A percentile compares a stretch with the other conserved stretches of the same genome.
These are phyloP conservation scores for Inonotus hispidus DNA, from an alignment of 1,284 basidiomycete species.

Conservation along the genomic window DNA sequence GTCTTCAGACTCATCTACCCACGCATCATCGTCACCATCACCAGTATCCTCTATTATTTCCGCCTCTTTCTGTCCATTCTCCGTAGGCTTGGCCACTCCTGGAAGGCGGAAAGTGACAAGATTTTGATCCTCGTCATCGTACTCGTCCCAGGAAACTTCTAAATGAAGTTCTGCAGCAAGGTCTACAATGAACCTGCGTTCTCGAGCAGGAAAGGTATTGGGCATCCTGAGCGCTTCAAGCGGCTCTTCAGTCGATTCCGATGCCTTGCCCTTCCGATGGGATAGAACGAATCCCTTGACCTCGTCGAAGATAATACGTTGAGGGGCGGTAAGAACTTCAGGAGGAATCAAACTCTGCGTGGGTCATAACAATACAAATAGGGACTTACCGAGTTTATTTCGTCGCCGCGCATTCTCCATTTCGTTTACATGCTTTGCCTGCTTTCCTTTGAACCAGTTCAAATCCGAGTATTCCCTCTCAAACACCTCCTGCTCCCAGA, in stretches of 20 bases:
- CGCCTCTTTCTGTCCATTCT: conserved; percentile 30
- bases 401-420: conserved; percentile 47
- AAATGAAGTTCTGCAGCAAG: conserved; percentile 76
- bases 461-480: conserved; percentile 86
- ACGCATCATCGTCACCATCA: conserved; percentile 42
- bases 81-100: conserved; percentile 35
- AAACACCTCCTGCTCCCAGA: conserved; percentile 87
- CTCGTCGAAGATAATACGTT: conserved; percentile 71
- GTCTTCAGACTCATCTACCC: conserved; percentile 45
- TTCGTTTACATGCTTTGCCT: conserved; percentile 63
- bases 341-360: neutral
- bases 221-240: conserved; percentile 55
- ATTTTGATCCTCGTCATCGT: conserved; percentile 77
- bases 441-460: conserved; percentile 90
- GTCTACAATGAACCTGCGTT: conserved; percentile 71
- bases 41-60: conserved; percentile 41
- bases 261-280: conserved; percentile 35
- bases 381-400: conserved; percentile 43
- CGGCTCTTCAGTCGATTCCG: conserved; percentile 30
- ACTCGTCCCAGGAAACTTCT: conserved; percentile 83
- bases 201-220: conserved; percentile 73
- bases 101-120: conserved; percentile 61
- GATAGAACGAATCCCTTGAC: conserved; percentile 68
- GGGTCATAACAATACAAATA: neutral
- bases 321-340: conserved; percentile 65